Percentiles rank a stretch among this genome's conserved stretches.
phyloP scores from a whole-genome alignment of 495 filamentous ascomycete species.

The Neohortaea acidophila region DNA sequence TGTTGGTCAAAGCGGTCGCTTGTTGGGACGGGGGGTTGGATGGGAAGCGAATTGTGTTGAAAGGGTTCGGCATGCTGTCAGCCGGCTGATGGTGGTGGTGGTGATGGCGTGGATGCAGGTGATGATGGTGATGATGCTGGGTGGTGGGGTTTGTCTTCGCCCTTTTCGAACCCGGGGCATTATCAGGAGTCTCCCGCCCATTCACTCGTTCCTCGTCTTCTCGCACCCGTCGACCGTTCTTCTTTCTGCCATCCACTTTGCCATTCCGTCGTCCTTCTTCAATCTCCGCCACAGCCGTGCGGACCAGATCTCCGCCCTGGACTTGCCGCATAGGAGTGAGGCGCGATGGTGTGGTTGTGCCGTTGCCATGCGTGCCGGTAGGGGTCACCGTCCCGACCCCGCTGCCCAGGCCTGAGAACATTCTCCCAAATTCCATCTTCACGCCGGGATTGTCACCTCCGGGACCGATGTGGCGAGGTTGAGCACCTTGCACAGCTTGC shows the following conservation, averaged over 20 bases:
- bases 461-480: conserved; percentile 58
- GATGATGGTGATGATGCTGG: conserved; percentile 34
- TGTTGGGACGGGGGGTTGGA: conserved; percentile 11
- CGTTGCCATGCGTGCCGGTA: conserved; percentile 33
- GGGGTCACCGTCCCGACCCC: conserved; percentile 54
- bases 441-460: conserved; percentile 70
- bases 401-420: conserved; percentile 82
- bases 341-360: conserved; percentile 40
- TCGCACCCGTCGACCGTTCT: conserved; percentile 36
- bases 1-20: neutral
- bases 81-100: conserved; percentile 61
- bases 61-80: conserved; percentile 27
- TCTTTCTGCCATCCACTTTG: conserved; percentile 39
- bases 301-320: conserved; percentile 14
- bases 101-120: conserved; percentile 33
- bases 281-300: conserved; percentile 22
- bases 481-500: conserved; percentile 83
- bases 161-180: conserved; percentile 37
- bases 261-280: conserved; percentile 32
- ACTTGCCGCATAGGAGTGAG: conserved; percentile 31
- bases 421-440: conserved; percentile 80
- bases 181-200: conserved; percentile 36
- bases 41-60: conserved; percentile 17
- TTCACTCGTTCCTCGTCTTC: conserved; percentile 44
- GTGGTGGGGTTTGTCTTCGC: conserved; percentile 26